Evolutionary conservation across 148 eudicot species (phyloP).

Genomic region (Cornus kousa): DNA sequence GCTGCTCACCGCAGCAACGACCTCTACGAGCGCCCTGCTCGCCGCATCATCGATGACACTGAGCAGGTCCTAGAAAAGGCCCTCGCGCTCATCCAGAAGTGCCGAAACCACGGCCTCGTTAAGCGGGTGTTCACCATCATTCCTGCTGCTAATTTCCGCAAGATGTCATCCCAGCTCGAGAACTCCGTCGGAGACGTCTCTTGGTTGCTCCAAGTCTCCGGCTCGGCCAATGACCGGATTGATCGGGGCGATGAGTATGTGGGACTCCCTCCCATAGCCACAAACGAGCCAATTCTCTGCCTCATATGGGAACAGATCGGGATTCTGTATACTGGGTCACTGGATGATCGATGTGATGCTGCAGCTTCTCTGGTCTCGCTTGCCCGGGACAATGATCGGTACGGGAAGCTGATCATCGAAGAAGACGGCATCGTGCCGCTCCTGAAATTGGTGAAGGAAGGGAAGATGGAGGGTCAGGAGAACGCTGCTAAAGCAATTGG

Average conservation of each 20-base stretch:
- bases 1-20: conserved; percentile 14
- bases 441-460: conserved; percentile 7
- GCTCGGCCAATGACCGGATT: background rate
- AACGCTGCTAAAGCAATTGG: conserved; percentile 8
- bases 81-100: conserved; percentile 6
- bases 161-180: background rate
- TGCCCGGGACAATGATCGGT: conserved; percentile 9
- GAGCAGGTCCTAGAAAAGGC: conserved; percentile 3
- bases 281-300: conserved; percentile 19
- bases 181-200: conserved; percentile 15
- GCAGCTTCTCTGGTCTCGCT: conserved; percentile 4
- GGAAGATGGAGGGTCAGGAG: conserved; percentile 5
- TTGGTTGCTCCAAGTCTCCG: conserved; percentile 14
- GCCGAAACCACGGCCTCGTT: background rate
- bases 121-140: conserved; percentile 9
- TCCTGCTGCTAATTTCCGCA: conserved; percentile 14
- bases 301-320: conserved; percentile 14
- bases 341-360: background rate
- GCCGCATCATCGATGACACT: conserved; percentile 16
- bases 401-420: conserved; percentile 17
- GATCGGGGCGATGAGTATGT: background rate
- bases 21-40: conserved; percentile 17
- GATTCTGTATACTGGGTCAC: background rate
- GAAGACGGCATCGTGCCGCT: conserved; percentile 14
- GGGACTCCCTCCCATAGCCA: conserved; percentile 17